Base-by-base conservation (phyloP, 768 basidiomycete genomes). In the Auricularia heimuer region DNA sequence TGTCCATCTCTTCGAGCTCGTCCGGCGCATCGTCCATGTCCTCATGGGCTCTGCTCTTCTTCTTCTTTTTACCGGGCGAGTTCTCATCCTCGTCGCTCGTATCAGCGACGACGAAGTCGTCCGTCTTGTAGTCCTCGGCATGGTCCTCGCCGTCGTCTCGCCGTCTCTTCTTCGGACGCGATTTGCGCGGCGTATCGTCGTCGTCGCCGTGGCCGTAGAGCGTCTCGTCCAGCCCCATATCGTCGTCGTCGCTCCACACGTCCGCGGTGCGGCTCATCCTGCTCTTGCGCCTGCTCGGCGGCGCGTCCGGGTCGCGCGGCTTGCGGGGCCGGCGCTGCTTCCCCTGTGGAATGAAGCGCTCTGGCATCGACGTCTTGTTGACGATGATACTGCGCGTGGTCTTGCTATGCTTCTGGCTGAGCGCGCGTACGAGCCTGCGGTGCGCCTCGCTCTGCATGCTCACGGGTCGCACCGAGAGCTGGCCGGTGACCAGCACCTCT, bases 381-480 rank as follows among this genome's bases (percentile, higher is more conserved):
- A 92, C 90, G 73, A 81, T 81, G 29, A 82, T 83, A 3, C 88
- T 88, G 51, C 88, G 84, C 3, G 91, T 87, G 24, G 89, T 83
- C 72, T 90, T 90, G 75, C 81, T 88, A 75, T 94, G 89, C 74
- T 89, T 88, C 71, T 93, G 89, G 37, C 88, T 89, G 7, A 94
- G 90, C 45, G 90, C 87, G 44, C 88, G 86, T 6, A 93, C 94
- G 45, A 95, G 81, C 84, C 92, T 88, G 62, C 89, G 85, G 74
- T 96, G 93, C 14, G 91, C 91, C 74, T 90, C 88, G 3, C 89
- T 90, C 72, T 93, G 88, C 88, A 94, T 93, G 65, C 90, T 89
- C 3, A 91, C 90, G 2, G 94, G 94, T 2, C 88, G 87, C 66
- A 96, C 78, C 51, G 85, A 82, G 84, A 95, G 88, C 70, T 87